Conservation (phyloP, 164 flowering plant species). For the Aristolochia fimbriata region DNA sequence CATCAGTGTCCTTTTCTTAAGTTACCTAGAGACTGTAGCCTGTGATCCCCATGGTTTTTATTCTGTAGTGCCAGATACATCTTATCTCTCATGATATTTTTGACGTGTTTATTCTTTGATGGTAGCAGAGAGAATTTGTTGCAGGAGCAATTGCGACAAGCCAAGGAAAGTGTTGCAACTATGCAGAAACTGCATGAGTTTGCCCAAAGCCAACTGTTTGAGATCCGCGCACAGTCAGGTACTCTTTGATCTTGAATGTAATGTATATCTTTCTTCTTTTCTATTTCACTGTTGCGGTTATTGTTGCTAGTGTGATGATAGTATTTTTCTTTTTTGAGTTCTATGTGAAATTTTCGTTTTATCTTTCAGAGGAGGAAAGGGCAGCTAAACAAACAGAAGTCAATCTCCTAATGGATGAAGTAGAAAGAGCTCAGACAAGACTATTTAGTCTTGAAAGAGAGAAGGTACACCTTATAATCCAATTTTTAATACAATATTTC, state of each 20-base stretch:
- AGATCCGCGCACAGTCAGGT: conserved; percentile 96
- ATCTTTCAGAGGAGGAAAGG: conserved; percentile 74
- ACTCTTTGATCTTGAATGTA: not conserved
- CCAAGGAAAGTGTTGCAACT: conserved; percentile 83
- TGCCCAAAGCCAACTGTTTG: conserved; percentile 96
- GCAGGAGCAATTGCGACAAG: conserved; percentile 92
- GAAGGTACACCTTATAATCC: conserved; percentile 43
- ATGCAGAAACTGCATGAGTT: conserved; percentile 94
- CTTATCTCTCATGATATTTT: not conserved
- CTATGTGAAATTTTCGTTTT: not conserved
- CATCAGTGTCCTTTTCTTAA: too few relatives aligned
- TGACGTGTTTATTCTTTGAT: not conserved
- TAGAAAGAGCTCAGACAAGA: conserved; percentile 89
- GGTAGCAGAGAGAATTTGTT: conserved; percentile 67
- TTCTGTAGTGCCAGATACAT: not conserved
- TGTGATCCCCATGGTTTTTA: too few relatives aligned
- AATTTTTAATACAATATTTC: not conserved
- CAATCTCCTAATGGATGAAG: conserved; percentile 93
- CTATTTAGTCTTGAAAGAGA: conserved; percentile 91
- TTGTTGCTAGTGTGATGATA: not conserved
- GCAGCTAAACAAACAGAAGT: conserved; percentile 94
- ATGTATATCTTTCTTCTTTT: not conserved
- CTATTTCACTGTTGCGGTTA: not conserved
- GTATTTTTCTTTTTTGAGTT: not conserved
- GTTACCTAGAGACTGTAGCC: too few relatives aligned